Evolutionary conservation across 2,329 filamentous ascomycete genomes (phyloP).

Genomic region (Plenodomus biglobosus): DNA sequence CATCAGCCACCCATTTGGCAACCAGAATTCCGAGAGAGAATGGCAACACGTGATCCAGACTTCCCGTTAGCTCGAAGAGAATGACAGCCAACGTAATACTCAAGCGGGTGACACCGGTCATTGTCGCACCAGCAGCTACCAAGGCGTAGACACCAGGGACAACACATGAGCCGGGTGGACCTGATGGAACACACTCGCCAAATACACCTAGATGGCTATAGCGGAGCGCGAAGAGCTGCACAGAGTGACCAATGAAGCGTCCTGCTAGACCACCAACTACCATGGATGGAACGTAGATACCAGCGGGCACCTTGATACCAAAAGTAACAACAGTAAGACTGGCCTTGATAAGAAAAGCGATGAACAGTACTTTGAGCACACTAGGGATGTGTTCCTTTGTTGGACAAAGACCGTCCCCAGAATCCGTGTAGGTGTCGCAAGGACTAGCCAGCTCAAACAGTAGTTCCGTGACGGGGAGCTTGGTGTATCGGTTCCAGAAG

Average conservation of each 20-base stretch:
- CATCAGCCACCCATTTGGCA: slow-evolving; percentile 98
- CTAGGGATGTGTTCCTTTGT: slow-evolving; percentile 72
- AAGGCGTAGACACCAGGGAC: slow-evolving; percentile 96
- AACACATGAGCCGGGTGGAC: slow-evolving; percentile 76
- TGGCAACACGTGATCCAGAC: slow-evolving; percentile 89
- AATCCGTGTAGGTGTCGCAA: slow-evolving; percentile 69
- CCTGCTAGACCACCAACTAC: slow-evolving; percentile 93
- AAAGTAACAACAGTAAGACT: slow-evolving; percentile 88
- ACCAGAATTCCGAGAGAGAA: slow-evolving; percentile 91
- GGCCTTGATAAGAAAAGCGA: slow-evolving; percentile 87
- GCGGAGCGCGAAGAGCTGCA: slow-evolving; percentile 77
- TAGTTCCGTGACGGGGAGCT: slow-evolving; percentile 84
- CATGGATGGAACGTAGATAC: slow-evolving; percentile 98
- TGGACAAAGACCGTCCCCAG: slow-evolving; percentile 79
- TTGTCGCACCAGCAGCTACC: slow-evolving; percentile 91
- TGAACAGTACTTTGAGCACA: slow-evolving; percentile 69
- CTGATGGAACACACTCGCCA: slow-evolving; percentile 68
- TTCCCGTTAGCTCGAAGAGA: slow-evolving; percentile 92
- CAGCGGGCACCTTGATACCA: slow-evolving; percentile 92
- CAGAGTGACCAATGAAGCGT: slow-evolving; percentile 79
- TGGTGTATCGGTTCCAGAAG: slow-evolving; percentile 93
- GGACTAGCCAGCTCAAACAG: slow-evolving; percentile 88
- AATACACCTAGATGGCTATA: slow-evolving; percentile 74
- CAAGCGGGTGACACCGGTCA: slow-evolving; percentile 94
- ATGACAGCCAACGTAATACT: slow-evolving; percentile 95